A percentile compares a stretch with the other conserved stretches of the same genome.
phyloP scores from a whole-genome alignment of 306 rosid genomes.

The Prunus padus region DNA sequence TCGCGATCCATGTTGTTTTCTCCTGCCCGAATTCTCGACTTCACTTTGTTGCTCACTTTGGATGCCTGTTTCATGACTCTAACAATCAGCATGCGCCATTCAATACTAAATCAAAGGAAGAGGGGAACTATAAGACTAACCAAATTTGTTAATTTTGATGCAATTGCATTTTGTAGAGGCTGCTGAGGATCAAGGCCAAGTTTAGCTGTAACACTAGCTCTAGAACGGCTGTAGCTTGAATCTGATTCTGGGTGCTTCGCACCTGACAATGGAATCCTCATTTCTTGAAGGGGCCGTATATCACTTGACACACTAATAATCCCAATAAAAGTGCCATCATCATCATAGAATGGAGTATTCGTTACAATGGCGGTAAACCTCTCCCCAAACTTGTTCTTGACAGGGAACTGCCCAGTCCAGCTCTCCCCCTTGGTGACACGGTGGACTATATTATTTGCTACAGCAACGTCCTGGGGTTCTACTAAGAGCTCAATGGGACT shows the following conservation, averaged over 20 bases:
- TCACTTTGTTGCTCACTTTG: conserved; percentile 88
- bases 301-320: conserved; percentile 73
- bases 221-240: conserved; percentile 40
- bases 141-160: conserved; percentile 85
- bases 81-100: conserved; percentile 40
- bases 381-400: conserved; percentile 73
- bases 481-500: conserved; percentile 60
- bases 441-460: conserved; percentile 50
- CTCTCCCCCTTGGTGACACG: conserved; percentile 73
- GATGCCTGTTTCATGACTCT: conserved; percentile 67
- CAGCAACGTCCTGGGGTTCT: conserved; percentile 53
- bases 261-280: conserved; percentile 37
- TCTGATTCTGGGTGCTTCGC: conserved; percentile 37
- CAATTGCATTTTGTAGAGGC: conserved; percentile 75
- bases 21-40: conserved; percentile 63
- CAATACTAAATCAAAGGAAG: conserved; percentile 35
- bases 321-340: conserved; percentile 70
- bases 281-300: conserved; percentile 63
- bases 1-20: conserved; percentile 64
- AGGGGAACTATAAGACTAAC: conserved; percentile 55
- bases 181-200: conserved; percentile 91
- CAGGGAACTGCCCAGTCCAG: conserved; percentile 91
- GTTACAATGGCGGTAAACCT: conserved; percentile 53
- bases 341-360: conserved; percentile 80
- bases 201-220: conserved; percentile 47